Conservation (phyloP, 2,329 filamentous ascomycete genomes). For the Sarocladiaceae sp. region DNA sequence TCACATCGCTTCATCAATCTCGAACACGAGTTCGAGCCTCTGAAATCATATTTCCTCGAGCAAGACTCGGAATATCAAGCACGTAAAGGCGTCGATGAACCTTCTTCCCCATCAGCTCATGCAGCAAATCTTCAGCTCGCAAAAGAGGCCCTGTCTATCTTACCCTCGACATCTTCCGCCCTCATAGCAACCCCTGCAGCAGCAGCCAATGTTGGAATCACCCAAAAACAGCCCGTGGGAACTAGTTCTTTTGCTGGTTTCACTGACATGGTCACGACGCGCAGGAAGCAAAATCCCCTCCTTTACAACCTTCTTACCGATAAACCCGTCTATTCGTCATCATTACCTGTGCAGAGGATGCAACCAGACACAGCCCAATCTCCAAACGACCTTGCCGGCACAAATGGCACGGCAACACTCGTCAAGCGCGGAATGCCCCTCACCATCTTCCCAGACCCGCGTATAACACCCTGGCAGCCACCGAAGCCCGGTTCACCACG, state of each 20-base stretch:
- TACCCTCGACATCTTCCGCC: constrained; percentile 80
- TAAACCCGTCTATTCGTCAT: constrained; percentile 87
- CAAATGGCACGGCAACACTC: constrained; percentile 60
- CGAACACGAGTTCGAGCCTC: constrained; percentile 74
- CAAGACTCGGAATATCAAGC: constrained; percentile 17
- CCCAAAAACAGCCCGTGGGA: constrained; percentile 29
- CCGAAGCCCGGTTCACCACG: constrained; percentile 52
- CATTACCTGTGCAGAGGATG: constrained; percentile 68
- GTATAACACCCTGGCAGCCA: constrained; percentile 61
- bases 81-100: neutral
- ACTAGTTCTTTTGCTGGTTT: constrained; percentile 44
- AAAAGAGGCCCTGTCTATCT: constrained; percentile 61
- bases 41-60: constrained; percentile 54
- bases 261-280: constrained; percentile 46
- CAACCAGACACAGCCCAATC: constrained; percentile 10
- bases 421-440: constrained; percentile 89
- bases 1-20: constrained; percentile 72
- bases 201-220: constrained; percentile 53
- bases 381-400: constrained; percentile 12
- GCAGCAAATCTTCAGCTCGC: constrained; percentile 66
- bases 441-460: constrained; percentile 72
- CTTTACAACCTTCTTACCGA: constrained; percentile 96
- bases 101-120: constrained; percentile 39
- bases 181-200: constrained; percentile 83
- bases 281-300: constrained; percentile 66